Base-by-base conservation (phyloP, 805 yeast species). In the Yamadazyma insecticola region DNA sequence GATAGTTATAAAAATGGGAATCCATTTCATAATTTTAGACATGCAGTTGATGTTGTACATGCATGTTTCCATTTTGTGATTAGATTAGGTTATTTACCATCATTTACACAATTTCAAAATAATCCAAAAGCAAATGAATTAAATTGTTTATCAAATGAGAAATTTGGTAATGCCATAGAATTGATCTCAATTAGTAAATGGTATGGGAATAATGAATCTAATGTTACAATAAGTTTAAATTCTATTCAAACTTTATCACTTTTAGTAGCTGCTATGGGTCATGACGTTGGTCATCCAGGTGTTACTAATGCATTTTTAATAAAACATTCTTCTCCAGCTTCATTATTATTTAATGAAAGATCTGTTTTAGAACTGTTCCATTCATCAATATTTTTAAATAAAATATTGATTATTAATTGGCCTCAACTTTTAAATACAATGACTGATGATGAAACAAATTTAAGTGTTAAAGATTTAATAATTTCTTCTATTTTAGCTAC, bases 211-310 rank as follows among this genome's bases (percentile, higher is more conserved):
- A 17, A 28, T 6, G 23, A 31, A 24, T 15, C 26, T 21, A 19
- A 26, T 7, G 38, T 31, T 13, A 41, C 33, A 19, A 32, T 68
- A 59, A 34, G 45, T 51, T 44, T 63, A 29, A 60, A 51, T 36
- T 50, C 58, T 3, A 32, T 57, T 18, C 81, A 81, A 43, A 65
- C 70, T 2, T 58, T 83, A 28, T 74, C 82, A 2, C 57, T 87
- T 16, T 68, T 85, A 20, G 63, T 89, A 9, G 84, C 96, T 0
- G 92, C 96, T 1, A 60, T 89, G 25, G 97, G 97, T 31, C 98
- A 92, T 60, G 98, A 92, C 55, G 77, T 85, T 19, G 95, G 96
- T 14, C 98, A 92, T 56, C 97, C 97, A 1, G 98, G 97, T 2
- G 76, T 88, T n/a, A 87, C 95, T 10, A 86, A 87, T 54, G 74